phyloP scores from a whole-genome alignment of 176 grass and related monocot genomes.

The Eragrostis nindensis region DNA sequence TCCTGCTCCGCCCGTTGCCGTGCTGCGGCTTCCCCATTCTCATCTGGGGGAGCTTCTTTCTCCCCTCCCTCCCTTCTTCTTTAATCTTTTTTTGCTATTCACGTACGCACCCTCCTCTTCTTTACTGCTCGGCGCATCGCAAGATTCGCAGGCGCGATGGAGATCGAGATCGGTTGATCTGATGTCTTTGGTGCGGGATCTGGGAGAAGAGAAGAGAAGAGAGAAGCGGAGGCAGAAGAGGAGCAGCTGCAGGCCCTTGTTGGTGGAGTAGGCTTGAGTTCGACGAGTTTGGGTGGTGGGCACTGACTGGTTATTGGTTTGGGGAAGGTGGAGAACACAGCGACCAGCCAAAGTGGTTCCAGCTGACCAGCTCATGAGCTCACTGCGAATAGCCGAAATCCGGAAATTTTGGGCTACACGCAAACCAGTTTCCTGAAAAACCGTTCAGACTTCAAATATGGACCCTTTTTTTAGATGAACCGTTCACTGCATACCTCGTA shows the following conservation, averaged over 20 bases:
- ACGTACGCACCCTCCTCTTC: background rate
- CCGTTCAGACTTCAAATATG: too few species aligned
- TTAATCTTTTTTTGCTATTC: background rate
- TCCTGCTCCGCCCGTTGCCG: conserved; percentile 28
- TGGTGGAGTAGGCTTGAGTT: conserved; percentile 38
- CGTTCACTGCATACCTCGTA: too few species aligned
- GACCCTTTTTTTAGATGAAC: too few species aligned
- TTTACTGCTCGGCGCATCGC: background rate
- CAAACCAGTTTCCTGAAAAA: too few species aligned
- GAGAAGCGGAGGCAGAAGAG: background rate
- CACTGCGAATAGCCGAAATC: too few species aligned
- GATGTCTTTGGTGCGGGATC: conserved; percentile 18
- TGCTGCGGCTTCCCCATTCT: conserved; percentile 53
- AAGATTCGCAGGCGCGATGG: conserved; percentile 5
- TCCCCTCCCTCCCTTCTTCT: background rate
- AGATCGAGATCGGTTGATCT: conserved; percentile 10
- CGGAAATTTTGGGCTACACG: too few species aligned
- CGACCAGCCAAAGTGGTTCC: background rate
- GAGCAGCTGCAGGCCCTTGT: too few species aligned
- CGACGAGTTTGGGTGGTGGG: background rate
- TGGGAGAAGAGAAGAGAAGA: background rate
- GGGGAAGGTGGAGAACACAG: background rate
- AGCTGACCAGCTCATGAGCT: background rate
- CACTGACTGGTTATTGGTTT: background rate
- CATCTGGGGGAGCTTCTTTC: background rate